Evolutionary conservation across 2,329 filamentous ascomycete genomes (phyloP).

Genomic region (Trichoderma sp.): DNA sequence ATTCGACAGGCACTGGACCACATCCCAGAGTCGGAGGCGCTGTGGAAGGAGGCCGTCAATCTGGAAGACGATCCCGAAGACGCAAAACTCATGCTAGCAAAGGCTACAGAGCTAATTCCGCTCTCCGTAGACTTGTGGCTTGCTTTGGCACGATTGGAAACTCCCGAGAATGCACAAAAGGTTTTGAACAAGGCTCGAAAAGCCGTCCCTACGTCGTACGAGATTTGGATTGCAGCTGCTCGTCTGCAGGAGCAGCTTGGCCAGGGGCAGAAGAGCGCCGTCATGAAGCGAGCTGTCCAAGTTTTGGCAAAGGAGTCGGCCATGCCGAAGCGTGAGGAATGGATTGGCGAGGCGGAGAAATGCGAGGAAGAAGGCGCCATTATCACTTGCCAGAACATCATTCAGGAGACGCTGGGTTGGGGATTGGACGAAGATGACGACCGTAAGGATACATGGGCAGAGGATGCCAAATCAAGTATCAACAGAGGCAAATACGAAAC

Average conservation of each 20-base stretch:
- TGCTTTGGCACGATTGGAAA: constrained; percentile 84
- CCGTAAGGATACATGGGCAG: constrained; percentile 91
- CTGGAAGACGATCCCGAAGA: constrained; percentile 87
- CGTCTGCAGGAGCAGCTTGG: constrained; percentile 85
- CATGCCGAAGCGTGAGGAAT: constrained; percentile 96
- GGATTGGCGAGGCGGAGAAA: constrained; percentile 91
- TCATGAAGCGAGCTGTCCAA: constrained; percentile 92
- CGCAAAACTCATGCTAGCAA: constrained; percentile 83
- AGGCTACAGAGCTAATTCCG: constrained; percentile 93
- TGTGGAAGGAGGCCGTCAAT: constrained; percentile 99
- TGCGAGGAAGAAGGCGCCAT: constrained; percentile 90
- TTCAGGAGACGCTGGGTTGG: constrained; percentile 90
- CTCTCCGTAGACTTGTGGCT: constrained; percentile 94
- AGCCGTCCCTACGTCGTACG: constrained; percentile 85
- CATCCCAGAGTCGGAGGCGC: constrained; percentile 85
- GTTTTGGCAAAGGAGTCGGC: constrained; percentile 85
- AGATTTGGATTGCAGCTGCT: constrained; percentile 95
- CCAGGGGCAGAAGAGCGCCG: constrained; percentile 73
- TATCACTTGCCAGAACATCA: constrained; percentile 82
- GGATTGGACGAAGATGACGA: constrained; percentile 94
- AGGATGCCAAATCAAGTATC: constrained; percentile 82
- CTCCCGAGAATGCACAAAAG: constrained; percentile 86
- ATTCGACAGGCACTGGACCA: constrained; percentile 87
- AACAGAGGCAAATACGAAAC: constrained; percentile 82
- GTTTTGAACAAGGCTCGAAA: constrained; percentile 94